Conservation (phyloP, 768 basidiomycete species). For the Leccinum rimulosum region DNA sequence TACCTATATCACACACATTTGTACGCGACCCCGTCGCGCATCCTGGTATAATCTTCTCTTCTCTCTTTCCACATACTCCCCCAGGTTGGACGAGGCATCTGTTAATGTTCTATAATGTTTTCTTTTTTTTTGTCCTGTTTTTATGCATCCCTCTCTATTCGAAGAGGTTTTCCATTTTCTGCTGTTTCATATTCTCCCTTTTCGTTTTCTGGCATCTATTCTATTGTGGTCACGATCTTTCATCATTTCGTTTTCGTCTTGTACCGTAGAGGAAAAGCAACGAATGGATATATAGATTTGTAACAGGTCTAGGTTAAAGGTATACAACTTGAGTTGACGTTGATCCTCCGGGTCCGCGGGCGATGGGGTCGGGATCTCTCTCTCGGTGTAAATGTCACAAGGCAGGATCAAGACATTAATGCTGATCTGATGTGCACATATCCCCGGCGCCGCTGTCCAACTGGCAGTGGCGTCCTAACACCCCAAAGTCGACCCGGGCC, state of each 20-base stretch:
- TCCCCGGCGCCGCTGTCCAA: neutral
- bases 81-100: neutral
- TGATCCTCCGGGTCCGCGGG: too few relatives aligned
- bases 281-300: neutral
- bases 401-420: neutral
- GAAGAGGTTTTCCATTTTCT: neutral
- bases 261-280: slow-evolving; percentile 8
- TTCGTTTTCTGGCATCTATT: neutral
- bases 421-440: neutral
- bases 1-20: slow-evolving; percentile 18
- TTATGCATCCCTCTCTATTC: neutral
- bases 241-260: neutral
- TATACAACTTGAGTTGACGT: neutral
- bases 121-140: neutral
- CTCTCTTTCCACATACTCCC: neutral
- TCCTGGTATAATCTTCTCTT: slow-evolving; percentile 1
- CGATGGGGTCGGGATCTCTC: too few relatives aligned
- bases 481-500: neutral
- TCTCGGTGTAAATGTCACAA: neutral
- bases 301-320: neutral
- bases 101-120: slow-evolving; percentile 5
- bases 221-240: neutral
- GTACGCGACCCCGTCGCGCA: neutral
- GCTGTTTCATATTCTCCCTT: neutral
- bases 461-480: neutral